Percentiles rank a stretch among this genome's conserved stretches.
Evolutionary conservation across 2,329 filamentous ascomycete genomes (phyloP).

Genomic region (Oidium heveae): DNA sequence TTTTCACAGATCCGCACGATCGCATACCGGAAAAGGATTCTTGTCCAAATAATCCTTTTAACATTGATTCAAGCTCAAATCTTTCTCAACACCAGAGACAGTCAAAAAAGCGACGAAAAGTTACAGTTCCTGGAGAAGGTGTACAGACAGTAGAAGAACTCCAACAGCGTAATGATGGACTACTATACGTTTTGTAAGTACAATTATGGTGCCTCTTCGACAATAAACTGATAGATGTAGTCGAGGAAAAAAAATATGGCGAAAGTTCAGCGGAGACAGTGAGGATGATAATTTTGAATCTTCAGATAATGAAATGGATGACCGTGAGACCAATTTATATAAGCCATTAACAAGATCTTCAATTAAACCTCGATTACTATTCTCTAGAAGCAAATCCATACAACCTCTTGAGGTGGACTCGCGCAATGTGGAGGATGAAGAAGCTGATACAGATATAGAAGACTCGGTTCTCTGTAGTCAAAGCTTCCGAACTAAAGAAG

Average conservation of each 20-base stretch:
- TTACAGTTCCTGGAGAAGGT: conserved; percentile 29
- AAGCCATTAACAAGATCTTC: conserved; percentile 37
- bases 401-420: conserved; percentile 32
- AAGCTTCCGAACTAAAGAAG: conserved; percentile 9
- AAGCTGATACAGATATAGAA: conserved; percentile 26
- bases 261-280: conserved; percentile 20
- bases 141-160: conserved; percentile 20
- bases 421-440: conserved; percentile 26
- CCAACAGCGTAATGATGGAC: conserved; percentile 45
- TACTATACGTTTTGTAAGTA: conserved; percentile 56
- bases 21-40: conserved; percentile 41
- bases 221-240: conserved; percentile 18
- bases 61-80: conserved; percentile 19
- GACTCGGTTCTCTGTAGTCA: conserved; percentile 11
- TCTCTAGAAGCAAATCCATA: conserved; percentile 23
- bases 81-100: conserved; percentile 22
- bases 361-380: conserved; percentile 48
- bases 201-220: neutral
- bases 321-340: conserved; percentile 13
- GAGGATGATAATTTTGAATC: conserved; percentile 7
- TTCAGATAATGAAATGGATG: conserved; percentile 13
- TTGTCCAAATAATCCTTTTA: conserved; percentile 49
- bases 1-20: conserved; percentile 50
- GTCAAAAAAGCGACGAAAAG: conserved; percentile 26
- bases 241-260: conserved; percentile 58